Evolutionary conservation across 768 basidiomycete species (phyloP), one percentile per base, ranked within the genome.

Genomic region (Mycena filopes): DNA sequence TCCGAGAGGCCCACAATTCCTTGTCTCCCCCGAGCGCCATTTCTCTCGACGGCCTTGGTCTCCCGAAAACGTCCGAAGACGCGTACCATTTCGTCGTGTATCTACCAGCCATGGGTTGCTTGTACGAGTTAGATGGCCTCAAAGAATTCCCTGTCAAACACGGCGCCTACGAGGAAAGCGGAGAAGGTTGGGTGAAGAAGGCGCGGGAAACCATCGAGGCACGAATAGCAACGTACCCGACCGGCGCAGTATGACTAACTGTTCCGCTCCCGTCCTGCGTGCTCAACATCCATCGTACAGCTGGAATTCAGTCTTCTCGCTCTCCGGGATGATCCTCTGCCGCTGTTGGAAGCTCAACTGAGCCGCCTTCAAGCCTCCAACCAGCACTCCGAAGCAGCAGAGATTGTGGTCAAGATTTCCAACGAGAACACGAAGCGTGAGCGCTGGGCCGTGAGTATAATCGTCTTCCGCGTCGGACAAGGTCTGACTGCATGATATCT

Each of bases 61-160:
- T 92, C 23, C 86, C 86, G 28, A 91, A 82, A 69, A 88, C 80
- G 70, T 78, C 79, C 55, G 85, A 87, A 73, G 98, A 99, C 71
- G 96, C 96, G 15, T 99, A 97, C 77, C 97, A 99, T 72, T 99
- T 99, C 73, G 90, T 99, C 43, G 91, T 97, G 13, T 99, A 98
- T 76, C 80, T 97, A 50, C 97, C 97, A 5, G 80, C 89, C 45
- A 84, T 89, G 77, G 97, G 93, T 21, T 84, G 85, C 25, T 78
- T 99, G 46, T 98, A 96, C 78, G 97, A 99, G 78, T 84, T 99
- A 33, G 97, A 99, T 73, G 97, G 97, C 13, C 79, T 99, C 68
- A 94, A 95, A 75, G 79, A 82, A 48, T 80, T 84, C 66, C 90
- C 97, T 2, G 87, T 98, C 20, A 86, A 84, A 63, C 98, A 99